phyloP scores from a whole-genome alignment of 2,329 filamentous ascomycete genomes.

The Cordyceps tenuipes region DNA sequence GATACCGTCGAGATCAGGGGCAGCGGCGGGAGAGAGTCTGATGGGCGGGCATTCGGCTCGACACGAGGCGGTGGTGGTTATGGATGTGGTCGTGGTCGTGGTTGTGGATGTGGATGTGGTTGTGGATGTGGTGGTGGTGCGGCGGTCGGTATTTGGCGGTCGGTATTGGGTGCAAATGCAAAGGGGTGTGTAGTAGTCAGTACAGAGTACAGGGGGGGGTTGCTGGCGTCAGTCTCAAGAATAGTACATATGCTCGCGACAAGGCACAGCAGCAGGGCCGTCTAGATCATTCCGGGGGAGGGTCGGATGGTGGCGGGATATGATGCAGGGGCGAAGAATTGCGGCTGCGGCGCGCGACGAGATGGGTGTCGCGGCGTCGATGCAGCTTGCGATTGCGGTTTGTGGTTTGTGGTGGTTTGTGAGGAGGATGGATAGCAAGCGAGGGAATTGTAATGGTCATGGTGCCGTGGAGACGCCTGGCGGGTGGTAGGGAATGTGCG shows the following conservation, averaged over 20 bases:
- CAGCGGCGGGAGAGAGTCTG: not conserved
- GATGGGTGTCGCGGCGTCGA: constrained; percentile 11
- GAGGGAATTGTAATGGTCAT: constrained; percentile 16
- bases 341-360: not conserved
- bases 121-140: not conserved
- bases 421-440: not conserved
- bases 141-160: constrained; percentile 1
- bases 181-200: constrained; percentile 4
- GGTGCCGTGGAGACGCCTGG: constrained; percentile 8
- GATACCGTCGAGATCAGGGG: not conserved
- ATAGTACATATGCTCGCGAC: not conserved
- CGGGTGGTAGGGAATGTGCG: not conserved
- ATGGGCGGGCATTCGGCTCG: constrained; percentile 7
- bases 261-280: constrained; percentile 3
- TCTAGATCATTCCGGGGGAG: constrained; percentile 8
- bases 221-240: not conserved
- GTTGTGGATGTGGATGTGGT: no score
- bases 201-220: no score
- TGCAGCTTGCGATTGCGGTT: not conserved
- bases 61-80: not conserved
- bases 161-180: constrained; percentile 7
- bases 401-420: not conserved
- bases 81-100: no score
- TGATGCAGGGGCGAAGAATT: not conserved
- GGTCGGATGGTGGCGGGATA: not conserved